phyloP scores from a whole-genome alignment of 257 asterid genomes.

The Osmanthus fragrans region DNA sequence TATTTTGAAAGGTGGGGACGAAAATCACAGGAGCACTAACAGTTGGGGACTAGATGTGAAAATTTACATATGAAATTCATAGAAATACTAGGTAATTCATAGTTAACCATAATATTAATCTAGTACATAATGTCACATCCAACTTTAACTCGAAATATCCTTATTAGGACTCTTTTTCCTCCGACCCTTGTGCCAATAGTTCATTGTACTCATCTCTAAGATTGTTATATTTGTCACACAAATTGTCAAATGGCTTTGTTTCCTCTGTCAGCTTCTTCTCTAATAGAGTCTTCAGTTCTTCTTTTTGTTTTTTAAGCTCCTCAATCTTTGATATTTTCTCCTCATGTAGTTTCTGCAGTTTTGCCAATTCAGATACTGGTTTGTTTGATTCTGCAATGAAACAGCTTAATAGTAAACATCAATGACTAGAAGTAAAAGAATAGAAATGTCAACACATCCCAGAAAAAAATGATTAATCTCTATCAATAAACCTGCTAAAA shows the following conservation, averaged over 20 bases:
- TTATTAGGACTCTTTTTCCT: neutral
- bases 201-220: conserved; percentile 13
- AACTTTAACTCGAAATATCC: neutral
- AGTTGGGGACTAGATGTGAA: neutral
- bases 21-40: neutral
- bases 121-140: neutral
- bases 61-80: neutral
- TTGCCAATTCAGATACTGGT: conserved; percentile 9
- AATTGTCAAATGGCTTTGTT: neutral
- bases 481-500: neutral
- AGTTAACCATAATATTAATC: neutral
- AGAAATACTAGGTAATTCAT: neutral
- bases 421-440: no score
- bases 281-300: conserved; percentile 14
- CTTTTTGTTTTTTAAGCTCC: conserved; percentile 13
- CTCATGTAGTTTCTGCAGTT: conserved; percentile 6
- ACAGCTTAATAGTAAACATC: no score
- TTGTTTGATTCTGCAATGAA: neutral
- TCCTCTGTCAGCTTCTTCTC: neutral
- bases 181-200: neutral
- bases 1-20: neutral
- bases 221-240: conserved; percentile 12
- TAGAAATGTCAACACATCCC: neutral
- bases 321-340: neutral
- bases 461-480: neutral